Evolutionary conservation across 148 eudicot species (phyloP), one percentile per base, ranked within the genome.

Genomic region (Selenicereus undatus): DNA sequence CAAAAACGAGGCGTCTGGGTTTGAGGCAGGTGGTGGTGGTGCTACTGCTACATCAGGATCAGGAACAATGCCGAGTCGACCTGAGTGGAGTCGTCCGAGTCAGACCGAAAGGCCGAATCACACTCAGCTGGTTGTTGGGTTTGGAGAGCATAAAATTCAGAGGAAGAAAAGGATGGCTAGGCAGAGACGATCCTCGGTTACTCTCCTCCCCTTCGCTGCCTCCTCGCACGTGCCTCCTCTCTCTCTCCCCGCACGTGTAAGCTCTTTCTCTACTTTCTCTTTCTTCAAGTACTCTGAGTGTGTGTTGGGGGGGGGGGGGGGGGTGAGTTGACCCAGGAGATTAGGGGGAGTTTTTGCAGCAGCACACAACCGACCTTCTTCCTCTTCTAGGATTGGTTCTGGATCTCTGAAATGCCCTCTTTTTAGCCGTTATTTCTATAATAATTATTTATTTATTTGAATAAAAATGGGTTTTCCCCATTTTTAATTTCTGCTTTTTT

Each of bases 201-300:
- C 51, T 74, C 82, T 74, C 27, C 51, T 84, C 8, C 84, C 84
- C 18, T 81, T 81, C 5, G 35, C 82, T 13, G 11, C 86, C 60
- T 22, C 73, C 68, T 73, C 85, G 8, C 86, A 87, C 89, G 87
- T 86, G 89, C 87, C 83, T 10, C 35, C 86, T 68, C 83, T 77
- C 75, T 42, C 83, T 43, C 79, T 84, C 24, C 82, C 88, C 86
- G 76, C 89, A 86, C 94, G 92, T 84, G 86, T 84, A 84, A 84
- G 86, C 75, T 36, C 74, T 26, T 27, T 42, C 42, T 18, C 76
- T 24, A 22, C 5, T 39, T 39, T 22, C 35, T 58, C 72, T 74
- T 26, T 11, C 43, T 43, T 35, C 16, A 3, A n/a, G 4, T 35
- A 20, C 3, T 82, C 78, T 39, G 3, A 1, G 3, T 39, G 32